Evolutionary conservation across 495 filamentous ascomycete species (phyloP), one percentile per base, ranked within the genome.

Genomic region (Penicillium robsamsonii): DNA sequence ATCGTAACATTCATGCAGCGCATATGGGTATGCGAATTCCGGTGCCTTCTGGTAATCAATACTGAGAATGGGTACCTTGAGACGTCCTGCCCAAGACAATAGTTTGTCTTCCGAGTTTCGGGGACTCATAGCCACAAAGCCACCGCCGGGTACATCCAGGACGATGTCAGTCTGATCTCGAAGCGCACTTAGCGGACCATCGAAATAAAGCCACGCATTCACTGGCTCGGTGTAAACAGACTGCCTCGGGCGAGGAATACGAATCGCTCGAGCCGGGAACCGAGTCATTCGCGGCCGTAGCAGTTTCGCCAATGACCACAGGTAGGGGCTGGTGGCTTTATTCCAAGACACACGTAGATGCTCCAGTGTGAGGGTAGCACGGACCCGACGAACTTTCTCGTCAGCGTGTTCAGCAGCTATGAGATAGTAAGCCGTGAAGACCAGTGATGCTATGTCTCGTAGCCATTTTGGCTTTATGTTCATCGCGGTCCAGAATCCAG

Each of bases 401-500:
- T 97, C 94, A 4, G 94, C 94, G 64, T 89, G 86, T 67, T 97
- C 94, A 2, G 95, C 92, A 12, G 92, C 90, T 52, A 97, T 79
- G 46, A 98, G 75, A 70, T 98, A 98, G 72, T 96, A 97, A 2
- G 85, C 66, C 1, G 86, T 87, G 66, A 96, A 97, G 22, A 89
- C 78, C 20, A 98, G 78, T 57, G 88, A 91, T 4, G 85, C 82
- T 15, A 96, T 64, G 67, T 97, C 92, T 24, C 90, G 80, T 17
- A 95, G 66, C 87, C 88, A 91, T 62, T 90, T 92, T 51, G 78
- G 82, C 45, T 81, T 82, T 48, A 98, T 89, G 52, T 84, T 87
- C 94, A 98, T 98, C 5, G 94, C 95, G 0, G 91, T 96, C 94
- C 94, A 98, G 70, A 96, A 98, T 0, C 94, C 94, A 10, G 94